Evolutionary conservation across 805 yeast species (phyloP).

Genomic region (Yamadazyma takamatsuzukensis): DNA sequence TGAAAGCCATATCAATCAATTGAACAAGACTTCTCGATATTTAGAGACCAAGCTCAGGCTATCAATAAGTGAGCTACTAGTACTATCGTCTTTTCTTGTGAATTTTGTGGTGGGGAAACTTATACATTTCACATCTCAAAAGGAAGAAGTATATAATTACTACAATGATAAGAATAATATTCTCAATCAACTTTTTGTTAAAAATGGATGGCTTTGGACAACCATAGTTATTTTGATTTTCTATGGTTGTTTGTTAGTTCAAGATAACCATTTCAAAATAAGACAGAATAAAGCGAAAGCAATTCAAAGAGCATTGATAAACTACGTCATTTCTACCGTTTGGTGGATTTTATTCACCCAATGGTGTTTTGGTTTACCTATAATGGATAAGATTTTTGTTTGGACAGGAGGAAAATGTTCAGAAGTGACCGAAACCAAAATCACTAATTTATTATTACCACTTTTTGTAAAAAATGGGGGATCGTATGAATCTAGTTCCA

Average conservation of each 20-base stretch:
- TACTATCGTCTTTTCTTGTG: conserved; percentile 27
- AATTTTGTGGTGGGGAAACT: conserved; percentile 52
- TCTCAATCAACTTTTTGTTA: conserved; percentile 73
- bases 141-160: conserved; percentile 46
- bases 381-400: conserved; percentile 83
- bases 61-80: conserved; percentile 23
- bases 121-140: conserved; percentile 41
- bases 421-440: conserved; percentile 16
- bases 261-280: conserved; percentile 8
- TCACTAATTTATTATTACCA: conserved; percentile 4
- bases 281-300: conserved; percentile 3
- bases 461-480: conserved; percentile 12
- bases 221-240: conserved; percentile 25
- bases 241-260: conserved; percentile 16
- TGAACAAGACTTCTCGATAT: too few species aligned
- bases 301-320: conserved; percentile 20
- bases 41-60: too few species aligned
- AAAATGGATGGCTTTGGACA: conserved; percentile 94
- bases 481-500: conserved; percentile 8
- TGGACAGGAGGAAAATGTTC: conserved; percentile 81
- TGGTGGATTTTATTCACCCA: conserved; percentile 91
- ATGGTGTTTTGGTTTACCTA: conserved; percentile 78
- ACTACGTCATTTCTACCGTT: conserved; percentile 54
- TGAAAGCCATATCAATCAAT: conserved; percentile 2
- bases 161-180: conserved; percentile 64